Percentiles rank a stretch among this genome's conserved stretches.
phyloP scores from a whole-genome alignment of 2,329 filamentous ascomycete genomes.

The Aspergillus sp. region DNA sequence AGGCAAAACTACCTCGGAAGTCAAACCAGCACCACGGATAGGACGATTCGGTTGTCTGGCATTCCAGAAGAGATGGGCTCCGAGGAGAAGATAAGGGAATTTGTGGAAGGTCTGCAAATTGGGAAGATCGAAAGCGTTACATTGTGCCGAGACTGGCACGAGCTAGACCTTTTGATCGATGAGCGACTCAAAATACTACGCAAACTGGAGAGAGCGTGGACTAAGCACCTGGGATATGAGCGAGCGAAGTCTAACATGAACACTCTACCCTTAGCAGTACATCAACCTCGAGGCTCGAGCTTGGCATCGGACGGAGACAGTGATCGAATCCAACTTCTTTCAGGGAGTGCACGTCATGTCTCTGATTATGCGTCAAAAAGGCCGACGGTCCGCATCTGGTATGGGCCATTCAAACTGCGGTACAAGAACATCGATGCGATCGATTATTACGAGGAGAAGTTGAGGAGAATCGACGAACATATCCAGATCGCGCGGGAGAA shows the following conservation, averaged over 20 bases:
- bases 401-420: conserved; percentile 71
- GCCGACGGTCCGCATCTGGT: conserved; percentile 73
- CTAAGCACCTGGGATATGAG: conserved; percentile 66
- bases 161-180: conserved; percentile 72
- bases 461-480: conserved; percentile 74
- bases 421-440: conserved; percentile 82
- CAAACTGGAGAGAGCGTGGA: conserved; percentile 81
- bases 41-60: conserved; percentile 86
- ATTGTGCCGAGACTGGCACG: conserved; percentile 81
- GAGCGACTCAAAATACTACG: conserved; percentile 65
- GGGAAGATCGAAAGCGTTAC: conserved; percentile 87
- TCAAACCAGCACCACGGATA: conserved; percentile 92
- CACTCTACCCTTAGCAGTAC: conserved; percentile 51
- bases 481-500: conserved; percentile 70
- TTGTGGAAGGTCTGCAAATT: conserved; percentile 84
- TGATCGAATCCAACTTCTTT: conserved; percentile 60
- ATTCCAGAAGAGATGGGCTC: conserved; percentile 77
- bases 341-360: conserved; percentile 43
- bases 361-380: conserved; percentile 49
- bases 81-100: conserved; percentile 78
- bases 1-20: conserved; percentile 89
- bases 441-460: conserved; percentile 86
- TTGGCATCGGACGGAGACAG: conserved; percentile 49
- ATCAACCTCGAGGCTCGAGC: conserved; percentile 41
- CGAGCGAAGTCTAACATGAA: conserved; percentile 46